phyloP scores from a whole-genome alignment of 1,284 basidiomycete genomes.

The Cryptococcus sp. region DNA sequence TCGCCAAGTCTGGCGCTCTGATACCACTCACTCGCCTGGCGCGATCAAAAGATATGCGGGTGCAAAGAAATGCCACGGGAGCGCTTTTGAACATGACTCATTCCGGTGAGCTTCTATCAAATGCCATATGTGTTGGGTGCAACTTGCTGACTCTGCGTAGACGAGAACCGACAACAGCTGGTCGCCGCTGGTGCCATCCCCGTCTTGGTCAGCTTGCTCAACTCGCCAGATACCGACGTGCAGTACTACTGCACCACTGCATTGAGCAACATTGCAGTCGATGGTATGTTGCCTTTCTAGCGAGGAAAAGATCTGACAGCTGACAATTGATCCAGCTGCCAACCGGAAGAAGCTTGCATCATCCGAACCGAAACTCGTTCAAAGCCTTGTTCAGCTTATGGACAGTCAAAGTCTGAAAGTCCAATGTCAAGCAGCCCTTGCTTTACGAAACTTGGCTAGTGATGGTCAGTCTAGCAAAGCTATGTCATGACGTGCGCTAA shows the following conservation, averaged over 20 bases:
- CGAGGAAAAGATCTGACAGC: background rate
- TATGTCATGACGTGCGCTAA: constrained; percentile 7
- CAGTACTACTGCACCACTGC: constrained; percentile 99
- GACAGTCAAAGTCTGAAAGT: constrained; percentile 97
- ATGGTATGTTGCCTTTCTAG: constrained; percentile 60
- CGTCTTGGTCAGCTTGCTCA: constrained; percentile 90
- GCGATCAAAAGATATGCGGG: constrained; percentile 98
- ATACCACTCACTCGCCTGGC: constrained; percentile 95
- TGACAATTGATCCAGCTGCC: constrained; percentile 56
- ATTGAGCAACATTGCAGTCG: constrained; percentile 96
- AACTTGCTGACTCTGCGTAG: constrained; percentile 53
- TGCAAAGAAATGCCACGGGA: constrained; percentile 97
- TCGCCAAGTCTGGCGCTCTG: constrained; percentile 96
- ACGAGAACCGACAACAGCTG: constrained; percentile 98
- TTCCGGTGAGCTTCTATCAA: constrained; percentile 65
- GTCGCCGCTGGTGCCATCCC: constrained; percentile 99
- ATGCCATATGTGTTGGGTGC: background rate
- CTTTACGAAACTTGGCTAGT: constrained; percentile 92
- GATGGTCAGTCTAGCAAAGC: constrained; percentile 66
- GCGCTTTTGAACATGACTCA: constrained; percentile 99
- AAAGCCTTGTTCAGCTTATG: constrained; percentile 94
- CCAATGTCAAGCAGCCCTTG: constrained; percentile 97
- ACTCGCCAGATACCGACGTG: constrained; percentile 97
- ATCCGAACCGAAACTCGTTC: constrained; percentile 91
- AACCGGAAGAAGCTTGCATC: constrained; percentile 96